A percentile compares a stretch with the other conserved stretches of the same genome.
These are phyloP conservation scores for Pseudohalonectria lignicola DNA, from an alignment of 2,329 filamentous ascomycete genomes.

Conservation along the genomic window DNA sequence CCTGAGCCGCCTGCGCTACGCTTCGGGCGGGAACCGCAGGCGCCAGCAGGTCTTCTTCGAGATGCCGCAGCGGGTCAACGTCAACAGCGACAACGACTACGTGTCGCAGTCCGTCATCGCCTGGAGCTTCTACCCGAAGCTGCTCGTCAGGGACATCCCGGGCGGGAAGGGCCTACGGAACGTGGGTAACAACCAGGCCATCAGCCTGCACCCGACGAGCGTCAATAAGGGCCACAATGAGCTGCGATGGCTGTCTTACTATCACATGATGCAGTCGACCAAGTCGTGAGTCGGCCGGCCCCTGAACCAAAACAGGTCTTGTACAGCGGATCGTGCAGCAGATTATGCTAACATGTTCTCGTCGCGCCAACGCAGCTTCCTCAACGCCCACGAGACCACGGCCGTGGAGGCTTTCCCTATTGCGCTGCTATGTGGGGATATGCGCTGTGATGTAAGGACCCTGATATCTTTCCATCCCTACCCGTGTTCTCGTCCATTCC, in stretches of 20 bases:
- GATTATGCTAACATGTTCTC: neutral
- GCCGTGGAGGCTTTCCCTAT: constrained; percentile 73
- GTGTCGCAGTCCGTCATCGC: constrained; percentile 75
- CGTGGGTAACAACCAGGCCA: constrained; percentile 82
- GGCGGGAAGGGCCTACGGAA: constrained; percentile 74
- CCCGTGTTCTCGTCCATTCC: neutral
- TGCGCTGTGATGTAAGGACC: constrained; percentile 67
- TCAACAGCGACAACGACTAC: constrained; percentile 69
- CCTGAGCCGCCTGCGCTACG: constrained; percentile 59
- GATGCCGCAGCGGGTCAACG: constrained; percentile 65
- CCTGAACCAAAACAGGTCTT: neutral
- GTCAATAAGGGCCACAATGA: constrained; percentile 67
- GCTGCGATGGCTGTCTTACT: constrained; percentile 81
- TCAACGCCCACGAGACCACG: constrained; percentile 85
- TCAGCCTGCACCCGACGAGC: constrained; percentile 77
- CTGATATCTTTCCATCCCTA: neutral
- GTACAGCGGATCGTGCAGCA: neutral
- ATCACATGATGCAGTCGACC: constrained; percentile 84
- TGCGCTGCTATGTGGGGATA: constrained; percentile 76
- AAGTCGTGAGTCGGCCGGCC: constrained; percentile 50
- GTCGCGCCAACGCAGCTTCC: constrained; percentile 37
- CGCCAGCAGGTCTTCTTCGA: constrained; percentile 64
- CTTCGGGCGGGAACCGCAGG: constrained; percentile 38
- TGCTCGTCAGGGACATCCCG: constrained; percentile 65
- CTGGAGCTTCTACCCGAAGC: constrained; percentile 92